phyloP scores from a whole-genome alignment of 2,329 filamentous ascomycete species.

The Akanthomyces dipterigenus region DNA sequence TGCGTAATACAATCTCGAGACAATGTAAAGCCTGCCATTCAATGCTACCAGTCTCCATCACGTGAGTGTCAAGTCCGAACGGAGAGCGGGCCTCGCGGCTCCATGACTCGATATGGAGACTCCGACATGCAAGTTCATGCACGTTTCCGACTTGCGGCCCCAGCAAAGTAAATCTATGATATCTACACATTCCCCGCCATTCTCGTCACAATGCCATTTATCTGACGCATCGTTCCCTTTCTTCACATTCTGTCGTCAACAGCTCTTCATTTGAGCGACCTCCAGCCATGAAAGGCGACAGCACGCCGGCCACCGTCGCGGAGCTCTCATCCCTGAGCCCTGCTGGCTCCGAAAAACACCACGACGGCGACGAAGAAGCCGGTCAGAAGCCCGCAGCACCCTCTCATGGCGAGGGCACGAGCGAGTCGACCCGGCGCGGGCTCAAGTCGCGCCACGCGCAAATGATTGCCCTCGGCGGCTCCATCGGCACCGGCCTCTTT shows the following conservation, averaged over 20 bases:
- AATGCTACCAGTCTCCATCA: not conserved
- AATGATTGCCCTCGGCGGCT: slow-evolving; percentile 34
- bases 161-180: not conserved
- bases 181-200: not conserved
- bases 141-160: not conserved
- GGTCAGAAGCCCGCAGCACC: not conserved
- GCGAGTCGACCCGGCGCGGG: slow-evolving; percentile 10
- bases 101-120: slow-evolving; percentile 8
- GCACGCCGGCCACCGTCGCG: not conserved
- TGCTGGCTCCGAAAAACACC: not conserved
- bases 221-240: not conserved
- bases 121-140: slow-evolving; percentile 2
- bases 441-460: slow-evolving; percentile 43
- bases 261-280: too few relatives aligned
- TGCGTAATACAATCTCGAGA: not conserved
- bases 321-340: not conserved
- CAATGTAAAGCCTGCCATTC: not conserved
- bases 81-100: not conserved
- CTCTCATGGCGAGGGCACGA: not conserved
- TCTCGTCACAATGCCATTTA: not conserved
- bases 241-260: not conserved
- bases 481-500: slow-evolving; percentile 26
- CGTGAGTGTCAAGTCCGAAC: not conserved
- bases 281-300: not conserved
- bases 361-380: not conserved